phyloP scores from a whole-genome alignment of 768 basidiomycete genomes.

The Rhodosporidiobolus sp. region DNA sequence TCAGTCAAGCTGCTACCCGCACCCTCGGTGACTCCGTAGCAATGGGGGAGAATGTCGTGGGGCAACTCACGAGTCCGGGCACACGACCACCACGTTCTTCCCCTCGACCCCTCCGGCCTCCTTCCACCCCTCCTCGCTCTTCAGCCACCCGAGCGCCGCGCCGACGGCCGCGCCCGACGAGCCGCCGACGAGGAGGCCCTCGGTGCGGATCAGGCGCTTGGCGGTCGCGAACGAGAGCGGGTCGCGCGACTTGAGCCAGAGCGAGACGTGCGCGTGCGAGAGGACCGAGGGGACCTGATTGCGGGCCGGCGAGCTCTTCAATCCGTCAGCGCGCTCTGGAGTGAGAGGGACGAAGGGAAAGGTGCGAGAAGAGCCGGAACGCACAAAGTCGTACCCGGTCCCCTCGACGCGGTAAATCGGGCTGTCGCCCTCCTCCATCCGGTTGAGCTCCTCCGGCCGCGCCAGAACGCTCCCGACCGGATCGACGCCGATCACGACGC shows the following conservation, averaged over 20 bases:
- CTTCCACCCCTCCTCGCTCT: slow-evolving; percentile 61
- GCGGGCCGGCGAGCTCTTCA: background rate
- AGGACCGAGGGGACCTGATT: slow-evolving; percentile 69
- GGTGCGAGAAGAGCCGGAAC: slow-evolving; percentile 18
- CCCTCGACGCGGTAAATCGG: slow-evolving; percentile 78
- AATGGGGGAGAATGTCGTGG: too few relatives aligned
- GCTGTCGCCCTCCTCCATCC: slow-evolving; percentile 52
- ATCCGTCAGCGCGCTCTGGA: background rate
- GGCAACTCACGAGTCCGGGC: slow-evolving; percentile 78
- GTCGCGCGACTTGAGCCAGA: slow-evolving; percentile 76
- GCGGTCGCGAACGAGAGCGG: slow-evolving; percentile 74
- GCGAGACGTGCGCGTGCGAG: slow-evolving; percentile 65
- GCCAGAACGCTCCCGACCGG: slow-evolving; percentile 93
- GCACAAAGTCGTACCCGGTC: slow-evolving; percentile 62
- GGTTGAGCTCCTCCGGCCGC: slow-evolving; percentile 63
- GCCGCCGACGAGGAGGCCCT: slow-evolving; percentile 89
- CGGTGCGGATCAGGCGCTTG: slow-evolving; percentile 69
- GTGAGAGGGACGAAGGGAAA: background rate
- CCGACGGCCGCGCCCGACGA: slow-evolving; percentile 83
- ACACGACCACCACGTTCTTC: slow-evolving; percentile 79
- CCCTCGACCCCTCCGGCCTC: slow-evolving; percentile 64
- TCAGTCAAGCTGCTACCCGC: too few relatives aligned
- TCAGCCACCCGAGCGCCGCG: slow-evolving; percentile 74
- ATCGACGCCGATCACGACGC: slow-evolving; percentile 79
- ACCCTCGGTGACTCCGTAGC: background rate